Conservation (phyloP, 2,329 filamentous ascomycete genomes). For the Xylariaceae sp. region DNA sequence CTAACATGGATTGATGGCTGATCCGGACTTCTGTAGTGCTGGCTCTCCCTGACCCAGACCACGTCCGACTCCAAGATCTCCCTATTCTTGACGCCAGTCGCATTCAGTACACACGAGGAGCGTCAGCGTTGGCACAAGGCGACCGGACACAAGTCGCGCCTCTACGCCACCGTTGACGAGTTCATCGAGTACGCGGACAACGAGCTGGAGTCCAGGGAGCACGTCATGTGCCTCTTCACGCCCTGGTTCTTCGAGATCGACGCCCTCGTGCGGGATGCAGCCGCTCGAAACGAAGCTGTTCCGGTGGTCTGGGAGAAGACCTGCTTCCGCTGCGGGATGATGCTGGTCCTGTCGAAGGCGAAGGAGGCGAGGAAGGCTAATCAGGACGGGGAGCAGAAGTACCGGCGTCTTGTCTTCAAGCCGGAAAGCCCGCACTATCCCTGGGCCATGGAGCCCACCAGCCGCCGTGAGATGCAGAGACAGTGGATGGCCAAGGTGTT, state of each 20-base stretch:
- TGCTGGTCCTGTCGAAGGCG: conserved; percentile 4
- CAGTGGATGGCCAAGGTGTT: conserved; percentile 7
- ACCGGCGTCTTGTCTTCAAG: conserved; percentile 8
- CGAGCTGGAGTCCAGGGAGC: conserved; percentile 3
- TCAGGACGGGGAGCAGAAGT: neutral
- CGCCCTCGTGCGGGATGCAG: neutral
- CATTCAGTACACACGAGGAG: conserved; percentile 8
- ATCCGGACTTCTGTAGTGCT: no score
- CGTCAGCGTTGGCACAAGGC: conserved; percentile 10
- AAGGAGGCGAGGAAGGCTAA: neutral
- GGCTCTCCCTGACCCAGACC: conserved; percentile 6
- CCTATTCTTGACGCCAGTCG: conserved; percentile 11
- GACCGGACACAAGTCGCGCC: conserved; percentile 11
- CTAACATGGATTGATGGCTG: no score
- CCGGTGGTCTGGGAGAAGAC: conserved; percentile 7
- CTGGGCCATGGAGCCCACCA: conserved; percentile 1
- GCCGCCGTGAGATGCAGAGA: conserved; percentile 4
- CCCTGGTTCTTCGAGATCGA: conserved; percentile 14
- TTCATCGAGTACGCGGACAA: conserved; percentile 9
- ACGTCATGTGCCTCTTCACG: conserved; percentile 10
- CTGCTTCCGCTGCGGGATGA: conserved; percentile 11
- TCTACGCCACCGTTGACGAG: conserved; percentile 11
- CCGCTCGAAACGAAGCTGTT: neutral
- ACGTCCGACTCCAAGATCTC: neutral
- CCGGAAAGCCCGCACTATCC: conserved; percentile 6